Conservation (phyloP, 768 basidiomycete genomes). For the Rhodotorula sphaerocarpa region DNA sequence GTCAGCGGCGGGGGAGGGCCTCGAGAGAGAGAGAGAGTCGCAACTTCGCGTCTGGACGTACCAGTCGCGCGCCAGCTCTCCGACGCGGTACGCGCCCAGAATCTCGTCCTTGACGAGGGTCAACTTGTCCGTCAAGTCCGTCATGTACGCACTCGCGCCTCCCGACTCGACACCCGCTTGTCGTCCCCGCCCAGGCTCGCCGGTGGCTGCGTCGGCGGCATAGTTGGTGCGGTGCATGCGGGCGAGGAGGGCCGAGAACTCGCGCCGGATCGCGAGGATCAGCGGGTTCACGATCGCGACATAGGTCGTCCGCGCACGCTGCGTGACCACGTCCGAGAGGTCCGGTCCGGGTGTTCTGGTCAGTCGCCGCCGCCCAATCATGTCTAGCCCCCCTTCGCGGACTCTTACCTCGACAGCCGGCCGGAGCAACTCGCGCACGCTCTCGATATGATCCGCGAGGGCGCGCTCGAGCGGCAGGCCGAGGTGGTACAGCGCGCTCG, state of each 20-base stretch:
- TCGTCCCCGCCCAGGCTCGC: too few species aligned
- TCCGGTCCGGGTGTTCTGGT: too few species aligned
- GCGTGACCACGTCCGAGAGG: not conserved
- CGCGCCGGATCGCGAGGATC: slow-evolving; percentile 56
- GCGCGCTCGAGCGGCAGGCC: slow-evolving; percentile 62
- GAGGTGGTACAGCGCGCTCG: slow-evolving; percentile 69
- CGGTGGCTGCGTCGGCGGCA: slow-evolving; percentile 60
- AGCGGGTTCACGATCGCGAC: slow-evolving; percentile 41
- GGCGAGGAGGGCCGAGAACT: slow-evolving; percentile 67
- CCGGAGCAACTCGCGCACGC: slow-evolving; percentile 26
- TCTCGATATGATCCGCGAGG: slow-evolving; percentile 56
- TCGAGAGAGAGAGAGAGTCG: slow-evolving; percentile 14
- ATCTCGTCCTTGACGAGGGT: slow-evolving; percentile 70
- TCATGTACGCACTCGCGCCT: slow-evolving; percentile 67
- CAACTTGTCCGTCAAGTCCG: slow-evolving; percentile 81
- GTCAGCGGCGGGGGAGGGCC: slow-evolving; percentile 3
- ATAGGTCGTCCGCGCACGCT: slow-evolving; percentile 36
- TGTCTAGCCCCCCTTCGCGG: too few species aligned
- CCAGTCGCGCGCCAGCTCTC: slow-evolving; percentile 68
- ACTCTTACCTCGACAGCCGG: slow-evolving; percentile 30
- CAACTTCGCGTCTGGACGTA: slow-evolving; percentile 47
- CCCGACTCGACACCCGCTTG: too few species aligned
- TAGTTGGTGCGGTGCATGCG: slow-evolving; percentile 80
- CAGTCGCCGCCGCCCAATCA: too few species aligned
- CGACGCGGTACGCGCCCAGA: slow-evolving; percentile 60